Base-by-base conservation (phyloP, 164 flowering plant species). In the Platanus orientalis region DNA sequence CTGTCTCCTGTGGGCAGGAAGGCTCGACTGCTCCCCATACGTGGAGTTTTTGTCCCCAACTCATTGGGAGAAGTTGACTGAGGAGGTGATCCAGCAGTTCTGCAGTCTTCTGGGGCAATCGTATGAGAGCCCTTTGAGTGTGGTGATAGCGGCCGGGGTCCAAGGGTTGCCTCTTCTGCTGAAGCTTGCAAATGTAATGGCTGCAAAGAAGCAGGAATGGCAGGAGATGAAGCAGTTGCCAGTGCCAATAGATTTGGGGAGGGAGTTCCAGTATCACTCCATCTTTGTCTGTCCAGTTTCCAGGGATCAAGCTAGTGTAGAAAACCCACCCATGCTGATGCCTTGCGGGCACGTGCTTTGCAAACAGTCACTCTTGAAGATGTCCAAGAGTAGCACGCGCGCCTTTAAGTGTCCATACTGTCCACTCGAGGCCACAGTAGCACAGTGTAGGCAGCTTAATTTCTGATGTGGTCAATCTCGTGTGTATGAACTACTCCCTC, bases 371-470 rank as follows among this genome's bases (percentile, higher is more conserved):
- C 88, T 93, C 25, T 58, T 67, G 69, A 92, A 84, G 73, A 72
- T 92, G 72, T 88, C 97, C 1, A 87, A 85, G 68, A 83, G 76
- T 67, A 72, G 75, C 78, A 74, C 85, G 0, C 78, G 79, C 48
- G 21, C 77, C 17, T 92, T 92, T 75, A 93, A 90, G 82, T 93
- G 98, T 56, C 97, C 98, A 0, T 90, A 85, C 55, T 93, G 98
- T 63, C 98, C 96, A 2, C 7, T 57, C 10, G 86, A 81, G 29
- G 69, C 83, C 40, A 75, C 78, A 0, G 81, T 76, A 3, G 34
- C 76, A 1, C 78, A 66, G 50, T 89, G 98, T 62, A 84, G 64
- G 79, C 91, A 76, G 72, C 79, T 92, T 11, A 54, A 76, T 62
- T 81, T 89, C 75, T 92, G 76, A 84, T 59, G 44, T 36, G 42